Conservation (phyloP, 495 filamentous ascomycete species). For the Penicillium alfredii region DNA sequence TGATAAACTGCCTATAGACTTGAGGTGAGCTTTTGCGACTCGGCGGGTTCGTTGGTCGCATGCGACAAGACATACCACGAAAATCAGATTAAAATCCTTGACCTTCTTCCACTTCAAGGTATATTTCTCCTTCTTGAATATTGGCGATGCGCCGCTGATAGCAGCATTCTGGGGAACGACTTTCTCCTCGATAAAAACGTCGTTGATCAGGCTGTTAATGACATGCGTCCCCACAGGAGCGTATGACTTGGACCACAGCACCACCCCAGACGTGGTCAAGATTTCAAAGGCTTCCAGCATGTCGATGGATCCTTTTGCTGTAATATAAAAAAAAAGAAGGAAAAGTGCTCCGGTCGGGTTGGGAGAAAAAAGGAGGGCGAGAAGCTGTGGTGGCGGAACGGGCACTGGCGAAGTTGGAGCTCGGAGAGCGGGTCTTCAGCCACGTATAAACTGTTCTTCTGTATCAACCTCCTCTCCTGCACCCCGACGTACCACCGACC, state of each 20-base stretch:
- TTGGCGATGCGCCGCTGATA: conserved; percentile 34
- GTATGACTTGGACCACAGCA: conserved; percentile 91
- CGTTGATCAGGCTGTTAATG: conserved; percentile 89
- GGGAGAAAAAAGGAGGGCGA: conserved; percentile 8
- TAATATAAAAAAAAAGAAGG: conserved; percentile 1
- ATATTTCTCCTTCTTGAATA: conserved; percentile 88
- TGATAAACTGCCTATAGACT: conserved; percentile 88
- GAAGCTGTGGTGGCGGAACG: conserved; percentile 33
- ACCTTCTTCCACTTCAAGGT: conserved; percentile 88
- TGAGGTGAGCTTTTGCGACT: conserved; percentile 18
- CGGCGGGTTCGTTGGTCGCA: conserved; percentile 2
- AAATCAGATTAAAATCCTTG: conserved; percentile 91
- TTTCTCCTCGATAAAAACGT: conserved; percentile 95
- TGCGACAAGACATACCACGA: conserved; percentile 64
- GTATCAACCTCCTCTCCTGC: conserved; percentile 8
- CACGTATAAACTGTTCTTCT: conserved; percentile 38
- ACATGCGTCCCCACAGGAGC: conserved; percentile 70
- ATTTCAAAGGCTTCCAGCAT: conserved; percentile 98
- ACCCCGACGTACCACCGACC: conserved; percentile 4
- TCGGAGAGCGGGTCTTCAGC: conserved; percentile 32
- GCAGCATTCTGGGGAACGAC: conserved; percentile 49
- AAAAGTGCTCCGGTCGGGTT: conserved; percentile 3
- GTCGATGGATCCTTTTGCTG: not conserved
- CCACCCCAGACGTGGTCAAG: conserved; percentile 88
- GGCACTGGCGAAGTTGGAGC: conserved; percentile 27